Evolutionary conservation across 2,329 filamentous ascomycete species (phyloP).

Genomic region (Aspergillus piperis): DNA sequence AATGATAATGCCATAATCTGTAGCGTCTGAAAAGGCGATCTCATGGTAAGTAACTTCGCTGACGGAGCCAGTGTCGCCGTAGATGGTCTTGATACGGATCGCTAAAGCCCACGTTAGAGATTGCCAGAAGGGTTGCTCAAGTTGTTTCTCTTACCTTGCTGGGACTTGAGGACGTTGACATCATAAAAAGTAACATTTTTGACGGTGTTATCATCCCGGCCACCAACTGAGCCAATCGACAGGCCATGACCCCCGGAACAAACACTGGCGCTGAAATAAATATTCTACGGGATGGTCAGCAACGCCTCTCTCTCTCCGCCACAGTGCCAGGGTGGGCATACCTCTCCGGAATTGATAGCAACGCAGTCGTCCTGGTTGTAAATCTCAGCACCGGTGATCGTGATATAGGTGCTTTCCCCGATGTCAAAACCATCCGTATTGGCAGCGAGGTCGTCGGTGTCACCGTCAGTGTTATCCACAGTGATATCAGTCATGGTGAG

Average conservation of each 20-base stretch:
- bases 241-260: constrained; percentile 52
- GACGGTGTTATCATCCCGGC: constrained; percentile 57
- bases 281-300: not conserved
- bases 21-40: constrained; percentile 1
- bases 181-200: constrained; percentile 53
- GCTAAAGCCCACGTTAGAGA: not conserved
- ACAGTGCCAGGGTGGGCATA: not conserved
- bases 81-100: constrained; percentile 61
- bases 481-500: constrained; percentile 55
- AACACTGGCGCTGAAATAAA: constrained; percentile 28
- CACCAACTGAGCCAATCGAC: constrained; percentile 61
- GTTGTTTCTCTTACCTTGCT: constrained; percentile 47
- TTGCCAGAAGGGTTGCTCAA: not conserved
- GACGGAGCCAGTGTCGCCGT: constrained; percentile 48
- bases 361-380: constrained; percentile 64
- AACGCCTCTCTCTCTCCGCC: not conserved
- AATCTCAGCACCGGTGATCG: constrained; percentile 54
- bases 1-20: not conserved
- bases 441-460: constrained; percentile 41
- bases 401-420: constrained; percentile 48
- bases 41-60: constrained; percentile 30
- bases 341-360: constrained; percentile 58
- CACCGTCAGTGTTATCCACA: constrained; percentile 61
- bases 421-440: constrained; percentile 54
- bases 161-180: constrained; percentile 52